A percentile compares a stretch with the other conserved stretches of the same genome.
Conservation (phyloP, 495 filamentous ascomycete species). For the Neurospora sp. region DNA sequence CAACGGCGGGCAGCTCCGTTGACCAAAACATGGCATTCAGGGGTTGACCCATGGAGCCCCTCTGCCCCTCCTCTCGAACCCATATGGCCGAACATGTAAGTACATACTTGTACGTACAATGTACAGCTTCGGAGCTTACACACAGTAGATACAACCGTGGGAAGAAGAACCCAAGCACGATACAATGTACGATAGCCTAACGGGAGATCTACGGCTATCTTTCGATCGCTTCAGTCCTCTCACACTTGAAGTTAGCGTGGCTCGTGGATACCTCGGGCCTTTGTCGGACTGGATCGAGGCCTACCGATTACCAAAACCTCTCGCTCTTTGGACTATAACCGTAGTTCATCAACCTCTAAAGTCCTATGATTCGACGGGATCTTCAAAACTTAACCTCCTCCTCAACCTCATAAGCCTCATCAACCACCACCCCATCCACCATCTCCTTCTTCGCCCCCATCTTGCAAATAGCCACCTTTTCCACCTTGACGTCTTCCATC, state of each 20-base stretch:
- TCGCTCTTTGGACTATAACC: not conserved
- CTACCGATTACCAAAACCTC: not conserved
- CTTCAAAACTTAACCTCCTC: conserved; percentile 32
- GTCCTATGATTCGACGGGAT: not conserved
- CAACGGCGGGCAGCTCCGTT: not conserved
- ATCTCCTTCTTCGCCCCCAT: conserved; percentile 62
- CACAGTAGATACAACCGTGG: not conserved
- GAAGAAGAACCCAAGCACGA: not conserved
- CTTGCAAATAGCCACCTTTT: conserved; percentile 58
- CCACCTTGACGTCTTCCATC: conserved; percentile 50
- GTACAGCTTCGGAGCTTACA: not conserved
- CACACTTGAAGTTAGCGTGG: not conserved
- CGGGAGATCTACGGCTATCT: not conserved
- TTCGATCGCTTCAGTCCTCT: not conserved
- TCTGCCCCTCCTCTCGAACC: not conserved
- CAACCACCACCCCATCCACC: conserved; percentile 25
- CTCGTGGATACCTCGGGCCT: not conserved
- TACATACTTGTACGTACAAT: not conserved
- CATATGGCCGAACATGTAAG: not conserved
- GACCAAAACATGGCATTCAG: not conserved
- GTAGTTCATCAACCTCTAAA: not conserved
- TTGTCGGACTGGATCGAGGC: not conserved
- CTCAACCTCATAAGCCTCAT: conserved; percentile 41
- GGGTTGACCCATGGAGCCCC: not conserved
- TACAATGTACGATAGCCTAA: not conserved